phyloP scores from a whole-genome alignment of 148 eudicot genomes.

The Camellia granthamiana region DNA sequence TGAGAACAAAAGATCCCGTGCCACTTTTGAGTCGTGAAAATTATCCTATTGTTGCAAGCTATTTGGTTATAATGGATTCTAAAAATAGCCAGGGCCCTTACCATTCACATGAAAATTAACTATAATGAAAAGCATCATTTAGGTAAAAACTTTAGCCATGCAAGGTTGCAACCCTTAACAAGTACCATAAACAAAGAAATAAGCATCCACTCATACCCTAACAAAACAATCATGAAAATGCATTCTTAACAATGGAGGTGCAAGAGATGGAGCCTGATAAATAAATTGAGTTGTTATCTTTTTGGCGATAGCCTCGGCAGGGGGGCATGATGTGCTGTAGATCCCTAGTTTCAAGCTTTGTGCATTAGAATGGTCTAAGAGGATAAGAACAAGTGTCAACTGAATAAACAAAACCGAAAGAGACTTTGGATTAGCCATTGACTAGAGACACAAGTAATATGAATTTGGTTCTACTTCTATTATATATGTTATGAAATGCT shows the following conservation, averaged over 20 bases:
- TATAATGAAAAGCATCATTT: too few relatives aligned
- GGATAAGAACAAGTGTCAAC: neutral
- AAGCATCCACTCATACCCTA: neutral
- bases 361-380: neutral
- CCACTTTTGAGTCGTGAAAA: too few relatives aligned
- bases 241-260: constrained; percentile 6
- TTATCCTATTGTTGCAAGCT: too few relatives aligned
- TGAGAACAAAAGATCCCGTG: too few relatives aligned
- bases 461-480: neutral
- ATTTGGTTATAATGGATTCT: too few relatives aligned
- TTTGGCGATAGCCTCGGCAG: neutral
- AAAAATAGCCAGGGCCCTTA: too few relatives aligned
- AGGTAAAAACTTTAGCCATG: too few relatives aligned
- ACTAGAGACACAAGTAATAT: neutral
- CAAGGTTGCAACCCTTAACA: too few relatives aligned
- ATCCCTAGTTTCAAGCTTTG: neutral
- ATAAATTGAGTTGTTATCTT: neutral
- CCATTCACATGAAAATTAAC: too few relatives aligned
- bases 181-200: neutral
- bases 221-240: constrained; percentile 10
- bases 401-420: neutral
- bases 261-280: neutral
- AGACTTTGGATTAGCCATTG: neutral
- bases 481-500: neutral
- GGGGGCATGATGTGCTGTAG: neutral